phyloP scores from a whole-genome alignment of 352 stramenopile species.

The Saprolegnia diclina region DNA sequence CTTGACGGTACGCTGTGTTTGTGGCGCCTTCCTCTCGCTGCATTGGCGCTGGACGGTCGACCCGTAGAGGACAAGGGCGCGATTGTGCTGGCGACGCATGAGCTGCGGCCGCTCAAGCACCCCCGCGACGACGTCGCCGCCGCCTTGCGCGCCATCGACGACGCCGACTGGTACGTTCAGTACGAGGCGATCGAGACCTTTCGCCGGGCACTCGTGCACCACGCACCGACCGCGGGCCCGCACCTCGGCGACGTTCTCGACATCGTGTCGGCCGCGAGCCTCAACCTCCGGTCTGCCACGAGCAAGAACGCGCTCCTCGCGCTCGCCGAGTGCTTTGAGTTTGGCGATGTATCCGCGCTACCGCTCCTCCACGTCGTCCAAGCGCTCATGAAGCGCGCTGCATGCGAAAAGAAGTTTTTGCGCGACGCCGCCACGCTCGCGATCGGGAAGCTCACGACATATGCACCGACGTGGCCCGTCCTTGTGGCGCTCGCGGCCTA shows the following conservation, averaged over 20 bases:
- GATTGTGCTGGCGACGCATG: slow-evolving; percentile 38
- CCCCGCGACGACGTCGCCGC: slow-evolving; percentile 3
- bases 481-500: slow-evolving; percentile 38
- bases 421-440: slow-evolving; percentile 47
- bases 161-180: slow-evolving; percentile 52
- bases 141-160: slow-evolving; percentile 33
- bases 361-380: slow-evolving; percentile 34
- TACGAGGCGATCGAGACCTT: slow-evolving; percentile 53
- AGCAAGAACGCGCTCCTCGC: slow-evolving; percentile 68
- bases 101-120: slow-evolving; percentile 36
- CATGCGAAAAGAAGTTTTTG: slow-evolving; percentile 71
- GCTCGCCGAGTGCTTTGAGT: slow-evolving; percentile 53
- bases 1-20: background rate
- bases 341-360: background rate
- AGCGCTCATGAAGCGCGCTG: slow-evolving; percentile 49
- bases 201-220: slow-evolving; percentile 52
- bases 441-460: slow-evolving; percentile 36
- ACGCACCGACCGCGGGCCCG: slow-evolving; percentile 29
- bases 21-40: background rate
- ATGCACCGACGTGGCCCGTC: slow-evolving; percentile 41
- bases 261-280: slow-evolving; percentile 37
- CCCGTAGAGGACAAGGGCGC: slow-evolving; percentile 39
- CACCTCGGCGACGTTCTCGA: slow-evolving; percentile 34
- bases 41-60: background rate
- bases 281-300: slow-evolving; percentile 61